Conservation (phyloP, 2,329 filamentous ascomycete genomes). For the Diaporthe humulicola region DNA sequence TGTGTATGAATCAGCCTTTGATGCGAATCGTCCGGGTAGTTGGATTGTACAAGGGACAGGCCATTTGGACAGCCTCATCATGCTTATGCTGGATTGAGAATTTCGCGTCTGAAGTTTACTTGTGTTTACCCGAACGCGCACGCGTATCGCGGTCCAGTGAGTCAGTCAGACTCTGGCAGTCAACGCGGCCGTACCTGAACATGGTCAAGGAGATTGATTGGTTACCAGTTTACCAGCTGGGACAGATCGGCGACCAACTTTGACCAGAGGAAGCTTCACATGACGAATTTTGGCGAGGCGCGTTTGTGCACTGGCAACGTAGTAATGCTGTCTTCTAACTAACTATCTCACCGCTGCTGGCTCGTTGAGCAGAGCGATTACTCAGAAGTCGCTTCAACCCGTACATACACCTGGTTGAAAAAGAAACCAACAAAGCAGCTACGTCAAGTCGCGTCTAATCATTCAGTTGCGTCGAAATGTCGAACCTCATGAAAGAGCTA, state of each 20-base stretch:
- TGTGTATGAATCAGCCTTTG: conserved; percentile 4
- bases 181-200: neutral
- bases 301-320: no score
- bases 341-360: no score
- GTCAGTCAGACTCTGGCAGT: neutral
- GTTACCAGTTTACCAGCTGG: neutral
- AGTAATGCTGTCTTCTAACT: no score
- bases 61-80: neutral
- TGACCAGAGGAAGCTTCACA: neutral
- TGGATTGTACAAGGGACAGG: neutral
- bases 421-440: no score
- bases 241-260: neutral
- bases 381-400: no score
- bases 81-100: neutral
- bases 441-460: no score
- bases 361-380: no score
- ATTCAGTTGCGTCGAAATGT: no score
- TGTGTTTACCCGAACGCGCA: neutral
- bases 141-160: neutral
- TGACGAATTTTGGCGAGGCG: neutral
- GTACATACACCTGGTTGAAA: no score
- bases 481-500: no score
- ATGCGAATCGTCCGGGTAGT: neutral
- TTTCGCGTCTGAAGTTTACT: neutral
- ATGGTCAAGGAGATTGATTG: neutral